A percentile compares a stretch with the other conserved stretches of the same genome.
These are phyloP conservation scores for Starmerella apis DNA, from an alignment of 805 yeast genomes.

Conservation along the genomic window DNA sequence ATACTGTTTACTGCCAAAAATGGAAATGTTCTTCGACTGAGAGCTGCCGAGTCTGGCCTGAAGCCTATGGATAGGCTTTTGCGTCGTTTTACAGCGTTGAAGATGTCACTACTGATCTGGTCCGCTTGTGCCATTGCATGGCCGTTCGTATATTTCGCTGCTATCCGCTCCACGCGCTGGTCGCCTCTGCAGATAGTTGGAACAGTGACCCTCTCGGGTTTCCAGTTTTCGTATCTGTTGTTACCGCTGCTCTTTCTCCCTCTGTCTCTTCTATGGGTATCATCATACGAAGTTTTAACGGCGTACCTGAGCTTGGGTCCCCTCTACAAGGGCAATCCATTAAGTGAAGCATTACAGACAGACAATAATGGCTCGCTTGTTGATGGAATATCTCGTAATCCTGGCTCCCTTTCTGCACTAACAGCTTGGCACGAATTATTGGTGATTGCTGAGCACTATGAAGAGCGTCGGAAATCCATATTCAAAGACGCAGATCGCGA, in stretches of 20 bases:
- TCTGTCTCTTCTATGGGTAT: slow-evolving; percentile 25
- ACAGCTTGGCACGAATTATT: slow-evolving; percentile 35
- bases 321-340: slow-evolving; percentile 26
- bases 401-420: slow-evolving; percentile 26
- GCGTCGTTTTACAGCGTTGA: neutral
- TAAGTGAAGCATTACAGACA: slow-evolving; percentile 23
- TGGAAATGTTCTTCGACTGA: neutral
- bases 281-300: slow-evolving; percentile 27
- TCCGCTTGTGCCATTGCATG: neutral
- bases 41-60: slow-evolving; percentile 6
- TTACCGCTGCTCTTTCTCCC: slow-evolving; percentile 10
- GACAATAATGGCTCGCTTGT: slow-evolving; percentile 34
- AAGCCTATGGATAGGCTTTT: slow-evolving; percentile 3
- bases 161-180: slow-evolving; percentile 1
- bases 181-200: slow-evolving; percentile 1
- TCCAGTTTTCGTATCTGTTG: neutral
- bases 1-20: neutral
- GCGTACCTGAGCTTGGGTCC: slow-evolving; percentile 34
- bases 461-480: slow-evolving; percentile 30
- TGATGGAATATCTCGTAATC: slow-evolving; percentile 29
- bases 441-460: slow-evolving; percentile 27
- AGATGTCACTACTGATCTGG: neutral
- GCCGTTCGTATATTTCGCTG: slow-evolving; percentile 11
- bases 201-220: slow-evolving; percentile 14
- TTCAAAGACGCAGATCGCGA: slow-evolving; percentile 31